phyloP scores from a whole-genome alignment of 2,329 filamentous ascomycete species.

The Aspergillus piperis region DNA sequence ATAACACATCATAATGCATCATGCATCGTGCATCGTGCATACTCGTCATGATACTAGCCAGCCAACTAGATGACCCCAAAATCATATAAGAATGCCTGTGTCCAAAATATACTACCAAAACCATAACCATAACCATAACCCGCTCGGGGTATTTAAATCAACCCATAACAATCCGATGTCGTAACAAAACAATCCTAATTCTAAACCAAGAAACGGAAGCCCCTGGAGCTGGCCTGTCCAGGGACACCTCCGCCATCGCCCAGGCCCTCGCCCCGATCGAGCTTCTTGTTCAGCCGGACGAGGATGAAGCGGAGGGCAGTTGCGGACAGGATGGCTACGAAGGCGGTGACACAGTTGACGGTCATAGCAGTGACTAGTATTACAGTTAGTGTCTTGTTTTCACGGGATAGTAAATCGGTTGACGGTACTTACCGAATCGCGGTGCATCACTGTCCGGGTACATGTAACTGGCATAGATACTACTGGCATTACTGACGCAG shows the following conservation, averaged over 20 bases:
- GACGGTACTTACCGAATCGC: slow-evolving; percentile 39
- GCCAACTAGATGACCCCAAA: background rate
- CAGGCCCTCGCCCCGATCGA: slow-evolving; percentile 64
- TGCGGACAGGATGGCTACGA: slow-evolving; percentile 65
- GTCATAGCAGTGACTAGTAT: slow-evolving; percentile 59
- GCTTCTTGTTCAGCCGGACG: slow-evolving; percentile 66
- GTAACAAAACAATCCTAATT: slow-evolving; percentile 41
- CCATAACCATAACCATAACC: background rate
- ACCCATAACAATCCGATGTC: background rate
- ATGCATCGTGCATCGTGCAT: background rate
- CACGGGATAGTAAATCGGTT: background rate
- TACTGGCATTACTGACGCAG: slow-evolving; percentile 67
- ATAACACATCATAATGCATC: background rate
- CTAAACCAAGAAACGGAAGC: slow-evolving; percentile 67
- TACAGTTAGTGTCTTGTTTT: background rate
- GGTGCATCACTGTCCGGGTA: slow-evolving; percentile 56
- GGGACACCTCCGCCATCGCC: slow-evolving; percentile 54
- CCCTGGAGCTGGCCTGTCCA: slow-evolving; percentile 58
- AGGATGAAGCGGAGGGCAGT: slow-evolving; percentile 65
- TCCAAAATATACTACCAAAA: background rate
- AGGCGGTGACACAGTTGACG: slow-evolving; percentile 67
- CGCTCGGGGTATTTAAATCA: background rate
- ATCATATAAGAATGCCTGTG: background rate
- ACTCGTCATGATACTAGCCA: background rate
- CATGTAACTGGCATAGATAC: slow-evolving; percentile 71